A percentile compares a stretch with the other conserved stretches of the same genome.
Conservation (phyloP, 2,329 filamentous ascomycete genomes). For the Penicillium concentricum region DNA sequence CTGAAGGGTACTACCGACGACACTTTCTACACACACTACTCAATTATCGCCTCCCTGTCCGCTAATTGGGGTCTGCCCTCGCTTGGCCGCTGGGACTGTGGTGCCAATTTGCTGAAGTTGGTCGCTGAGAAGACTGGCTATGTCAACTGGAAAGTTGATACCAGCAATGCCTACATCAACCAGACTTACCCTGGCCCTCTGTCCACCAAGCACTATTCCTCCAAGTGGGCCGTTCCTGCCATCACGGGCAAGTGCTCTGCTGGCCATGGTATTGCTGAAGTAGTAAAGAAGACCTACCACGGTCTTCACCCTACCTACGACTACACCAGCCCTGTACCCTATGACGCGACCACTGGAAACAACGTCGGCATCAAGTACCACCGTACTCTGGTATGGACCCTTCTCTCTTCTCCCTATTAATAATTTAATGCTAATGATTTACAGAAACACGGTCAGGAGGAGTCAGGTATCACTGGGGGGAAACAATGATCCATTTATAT, state of each 20-base stretch:
- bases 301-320: constrained; percentile 32
- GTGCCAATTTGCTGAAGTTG: constrained; percentile 65
- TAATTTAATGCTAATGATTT: neutral
- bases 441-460: constrained; percentile 18
- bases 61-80: constrained; percentile 70
- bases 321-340: constrained; percentile 37
- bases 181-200: constrained; percentile 53
- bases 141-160: constrained; percentile 41
- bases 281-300: constrained; percentile 35
- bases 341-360: constrained; percentile 25
- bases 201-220: constrained; percentile 26
- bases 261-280: constrained; percentile 35
- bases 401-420: neutral
- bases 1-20: constrained; percentile 67
- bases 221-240: constrained; percentile 32
- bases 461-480: constrained; percentile 14
- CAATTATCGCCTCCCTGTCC: constrained; percentile 62
- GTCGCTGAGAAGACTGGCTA: constrained; percentile 64
- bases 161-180: constrained; percentile 51
- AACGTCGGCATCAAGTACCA: constrained; percentile 27
- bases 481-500: neutral
- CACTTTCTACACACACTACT: constrained; percentile 73
- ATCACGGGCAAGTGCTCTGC: constrained; percentile 33
- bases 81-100: constrained; percentile 70
- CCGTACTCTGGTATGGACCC: constrained; percentile 16